These are phyloP conservation scores for Pseudozyma sp. DNA, from an alignment of 1,284 basidiomycete genomes.

Conservation along the genomic window DNA sequence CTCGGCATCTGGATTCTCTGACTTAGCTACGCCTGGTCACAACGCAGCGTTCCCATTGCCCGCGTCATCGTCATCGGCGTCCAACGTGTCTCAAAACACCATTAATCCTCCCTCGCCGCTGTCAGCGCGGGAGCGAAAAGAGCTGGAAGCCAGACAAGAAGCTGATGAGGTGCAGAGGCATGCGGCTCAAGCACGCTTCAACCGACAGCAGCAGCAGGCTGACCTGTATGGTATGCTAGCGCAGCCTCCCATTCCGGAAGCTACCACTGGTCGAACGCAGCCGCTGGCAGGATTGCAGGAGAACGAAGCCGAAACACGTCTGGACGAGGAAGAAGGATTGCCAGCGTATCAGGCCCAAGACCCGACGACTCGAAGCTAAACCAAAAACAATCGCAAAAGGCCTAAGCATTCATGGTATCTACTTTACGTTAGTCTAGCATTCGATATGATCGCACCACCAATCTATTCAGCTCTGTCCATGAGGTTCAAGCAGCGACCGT, in stretches of 20 bases:
- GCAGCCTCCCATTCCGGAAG: conserved; percentile 15
- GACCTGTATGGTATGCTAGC: conserved; percentile 28
- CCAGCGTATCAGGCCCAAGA: conserved; percentile 42
- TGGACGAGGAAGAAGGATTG: conserved; percentile 36
- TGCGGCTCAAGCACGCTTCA: conserved; percentile 29
- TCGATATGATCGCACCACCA: conserved; percentile 5
- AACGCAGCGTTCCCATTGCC: conserved; percentile 4
- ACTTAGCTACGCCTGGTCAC: conserved; percentile 13
- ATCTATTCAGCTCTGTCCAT: not conserved
- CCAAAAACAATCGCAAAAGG: no score
- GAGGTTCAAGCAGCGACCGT: no score
- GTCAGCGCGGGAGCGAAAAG: conserved; percentile 39
- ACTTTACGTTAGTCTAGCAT: not conserved
- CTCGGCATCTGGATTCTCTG: conserved; percentile 7
- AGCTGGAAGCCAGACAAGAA: conserved; percentile 35
- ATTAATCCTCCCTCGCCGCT: conserved; percentile 4
- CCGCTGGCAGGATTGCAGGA: conserved; percentile 32
- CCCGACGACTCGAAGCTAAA: conserved; percentile 17
- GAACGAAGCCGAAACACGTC: conserved; percentile 25
- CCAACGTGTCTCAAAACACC: conserved; percentile 1
- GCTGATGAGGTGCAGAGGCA: conserved; percentile 42
- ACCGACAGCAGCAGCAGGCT: conserved; percentile 37
- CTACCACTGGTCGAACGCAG: conserved; percentile 10
- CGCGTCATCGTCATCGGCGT: conserved; percentile 13
- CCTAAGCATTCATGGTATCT: not conserved